Percentiles rank a stretch among this genome's conserved stretches.
Evolutionary conservation across 208 protist genomes (phyloP).

Genomic region (Blechomonas ayalai): DNA sequence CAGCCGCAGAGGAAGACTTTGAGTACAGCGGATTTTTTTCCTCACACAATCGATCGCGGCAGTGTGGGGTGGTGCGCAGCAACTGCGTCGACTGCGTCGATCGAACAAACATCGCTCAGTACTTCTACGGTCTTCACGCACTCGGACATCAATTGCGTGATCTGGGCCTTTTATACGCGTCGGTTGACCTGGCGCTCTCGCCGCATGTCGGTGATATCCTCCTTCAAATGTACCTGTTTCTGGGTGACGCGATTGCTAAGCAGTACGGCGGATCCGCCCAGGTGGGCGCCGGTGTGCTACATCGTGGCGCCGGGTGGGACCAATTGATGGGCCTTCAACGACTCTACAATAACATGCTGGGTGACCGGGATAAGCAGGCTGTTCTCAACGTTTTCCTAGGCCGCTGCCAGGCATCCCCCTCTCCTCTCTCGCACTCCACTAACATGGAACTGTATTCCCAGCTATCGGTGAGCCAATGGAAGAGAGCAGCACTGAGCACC

Average conservation of each 20-base stretch:
- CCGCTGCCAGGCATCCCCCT: conserved; percentile 34
- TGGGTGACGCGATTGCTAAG: conserved; percentile 76
- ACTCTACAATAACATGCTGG: conserved; percentile 82
- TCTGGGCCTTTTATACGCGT: conserved; percentile 31
- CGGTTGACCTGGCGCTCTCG: conserved; percentile 24
- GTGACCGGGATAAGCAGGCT: conserved; percentile 71
- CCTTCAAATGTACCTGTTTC: conserved; percentile 73
- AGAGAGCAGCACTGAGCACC: too few species aligned
- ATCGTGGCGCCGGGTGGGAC: conserved; percentile 79
- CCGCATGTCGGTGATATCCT: conserved; percentile 42
- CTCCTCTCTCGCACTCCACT: conserved; percentile 1
- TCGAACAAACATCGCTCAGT: conserved; percentile 95
- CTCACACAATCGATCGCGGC: conserved; percentile 13
- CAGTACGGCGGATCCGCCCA: conserved; percentile 88
- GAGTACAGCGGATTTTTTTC: conserved; percentile 46
- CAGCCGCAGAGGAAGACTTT: conserved; percentile 33
- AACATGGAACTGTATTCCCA: too few species aligned
- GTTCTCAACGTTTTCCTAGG: conserved; percentile 82
- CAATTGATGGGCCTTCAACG: conserved; percentile 80
- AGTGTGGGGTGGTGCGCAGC: conserved; percentile 89
- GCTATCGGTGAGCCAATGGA: too few species aligned
- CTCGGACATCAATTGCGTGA: conserved; percentile 57
- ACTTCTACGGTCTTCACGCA: conserved; percentile 84
- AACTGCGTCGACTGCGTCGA: conserved; percentile 98
- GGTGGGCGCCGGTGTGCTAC: conserved; percentile 77